Base-by-base conservation (phyloP, 768 basidiomycete genomes). In the Mycena amicta region DNA sequence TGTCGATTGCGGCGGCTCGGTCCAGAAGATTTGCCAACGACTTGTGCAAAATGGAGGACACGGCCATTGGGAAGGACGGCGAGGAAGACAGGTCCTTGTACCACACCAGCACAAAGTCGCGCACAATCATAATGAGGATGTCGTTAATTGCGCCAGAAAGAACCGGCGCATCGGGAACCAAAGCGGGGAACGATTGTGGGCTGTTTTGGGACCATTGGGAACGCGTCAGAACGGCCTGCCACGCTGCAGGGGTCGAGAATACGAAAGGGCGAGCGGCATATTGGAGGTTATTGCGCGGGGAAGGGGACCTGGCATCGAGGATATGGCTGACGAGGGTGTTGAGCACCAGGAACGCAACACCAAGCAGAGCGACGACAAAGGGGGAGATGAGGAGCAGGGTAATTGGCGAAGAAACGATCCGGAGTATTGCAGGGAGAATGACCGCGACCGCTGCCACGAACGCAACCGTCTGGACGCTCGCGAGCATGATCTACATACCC, bases 181-280 rank as follows among this genome's bases (percentile, higher is more conserved):
- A 72, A 6, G 87, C 83, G 1, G 88, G 80, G 20, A 89, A 77
- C n/a, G 84, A 76, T 66, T 87, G 86, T 0, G 88, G 85, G 3
- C 85, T 75, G 56, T 80, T 84, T 63, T 88, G 85, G 3, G 91
- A 91, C 95, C 94, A 96, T 71, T 90, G 86, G n/a, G 92, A 92
- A 29, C 94, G 86, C 45, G 85, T 93, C 51, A 92, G 78, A 47
- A 93, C 90, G 0, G 89, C 93, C 67, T 95, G 92, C 95, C 95
- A 97, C 29, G 94, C 95, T 56, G 95, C 93, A 25, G 93, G 92
- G 2, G 93, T 93, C 3, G 93, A 92, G 77, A 97, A 96, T 2
- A 85, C 82, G 49, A 95, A 80, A 0, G 92, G 92, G 31, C 85
- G 83, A 18, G 92, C 87, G 0, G 88, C 85, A 56, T 76, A 74